Evolutionary conservation across 192 early-diverging fungal genomes (phyloP), one percentile per base, ranked within the genome.

Genomic region (Dimargaris cristalligena): DNA sequence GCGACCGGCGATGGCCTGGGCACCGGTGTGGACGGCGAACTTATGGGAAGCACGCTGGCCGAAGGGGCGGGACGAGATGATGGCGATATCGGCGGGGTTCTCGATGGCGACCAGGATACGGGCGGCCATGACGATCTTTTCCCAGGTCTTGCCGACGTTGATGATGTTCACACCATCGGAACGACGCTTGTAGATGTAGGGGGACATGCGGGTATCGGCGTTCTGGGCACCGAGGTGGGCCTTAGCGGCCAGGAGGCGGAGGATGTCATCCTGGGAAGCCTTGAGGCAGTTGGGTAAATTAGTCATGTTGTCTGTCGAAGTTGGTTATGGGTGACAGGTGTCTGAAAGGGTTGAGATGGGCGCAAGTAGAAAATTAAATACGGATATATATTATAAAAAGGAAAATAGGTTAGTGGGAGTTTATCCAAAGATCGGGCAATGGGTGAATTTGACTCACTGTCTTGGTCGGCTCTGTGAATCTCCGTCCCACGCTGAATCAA

Each of bases 141-240:
- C 97, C 90, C 94, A 99, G 75, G 97, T 99, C 87, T 99, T 99
- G 67, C 86, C 89, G 55, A 93, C 81, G 86, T 99, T 97, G 81
- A 99, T 94, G 78, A 99, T 80, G 85, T 97, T 80, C 70, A 99
- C 78, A 74, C 89, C 89, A 80, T 99, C 97, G 65, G 82, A 75
- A 66, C 97, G 88, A 68, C 92, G 90, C 87, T 97, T 95, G 79
- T 76, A 92, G 67, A 96, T 84, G 80, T 99, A 99, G 58, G 87
- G 80, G 52, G 75, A 65, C 97, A 99, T 99, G 73, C 86, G 85
- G 67, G 79, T 79, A 78, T 91, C 89, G 65, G 80, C 78, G 80
- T 99, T 99, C 87, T 97, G 92, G 79, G 92, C 84, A 65, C 96
- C 96, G 78, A 99, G 81, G 88, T 99, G 92, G 60, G 86, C 79